phyloP scores from a whole-genome alignment of 2,329 filamentous ascomycete species.

The Zopfia rhizophila region DNA sequence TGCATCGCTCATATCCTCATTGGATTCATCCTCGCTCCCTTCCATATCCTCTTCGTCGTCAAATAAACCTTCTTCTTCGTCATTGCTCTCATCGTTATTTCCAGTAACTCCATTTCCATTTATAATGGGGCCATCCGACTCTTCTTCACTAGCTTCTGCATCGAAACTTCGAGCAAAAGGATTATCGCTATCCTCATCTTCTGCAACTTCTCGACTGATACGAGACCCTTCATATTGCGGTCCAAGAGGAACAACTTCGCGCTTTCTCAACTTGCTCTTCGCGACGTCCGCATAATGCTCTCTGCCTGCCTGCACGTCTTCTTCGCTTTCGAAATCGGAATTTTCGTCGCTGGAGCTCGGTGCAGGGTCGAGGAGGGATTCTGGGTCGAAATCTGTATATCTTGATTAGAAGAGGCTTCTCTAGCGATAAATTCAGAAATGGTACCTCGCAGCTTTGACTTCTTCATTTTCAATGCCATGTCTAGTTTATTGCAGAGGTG shows the following conservation, averaged over 20 bases:
- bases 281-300: slow-evolving; percentile 88
- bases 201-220: slow-evolving; percentile 74
- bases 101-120: slow-evolving; percentile 29
- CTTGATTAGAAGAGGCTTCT: background rate
- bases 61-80: slow-evolving; percentile 59
- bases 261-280: slow-evolving; percentile 85
- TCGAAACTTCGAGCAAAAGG: slow-evolving; percentile 57
- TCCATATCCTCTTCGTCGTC: slow-evolving; percentile 43
- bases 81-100: slow-evolving; percentile 54
- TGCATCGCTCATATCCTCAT: slow-evolving; percentile 50
- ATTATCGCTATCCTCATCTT: slow-evolving; percentile 64
- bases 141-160: slow-evolving; percentile 51
- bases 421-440: slow-evolving; percentile 9
- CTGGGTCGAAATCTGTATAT: slow-evolving; percentile 79
- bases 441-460: slow-evolving; percentile 45
- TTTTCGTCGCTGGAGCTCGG: slow-evolving; percentile 67
- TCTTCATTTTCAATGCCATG: slow-evolving; percentile 38
- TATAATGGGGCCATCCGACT: slow-evolving; percentile 25
- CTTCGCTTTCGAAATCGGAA: slow-evolving; percentile 59
- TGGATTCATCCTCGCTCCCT: slow-evolving; percentile 59
- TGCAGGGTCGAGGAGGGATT: slow-evolving; percentile 69
- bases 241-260: slow-evolving; percentile 74
- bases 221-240: slow-evolving; percentile 82
- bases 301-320: slow-evolving; percentile 69
- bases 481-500: too few species aligned